phyloP scores from a whole-genome alignment of 768 basidiomycete genomes.

The Xerocomus potaroensis region DNA sequence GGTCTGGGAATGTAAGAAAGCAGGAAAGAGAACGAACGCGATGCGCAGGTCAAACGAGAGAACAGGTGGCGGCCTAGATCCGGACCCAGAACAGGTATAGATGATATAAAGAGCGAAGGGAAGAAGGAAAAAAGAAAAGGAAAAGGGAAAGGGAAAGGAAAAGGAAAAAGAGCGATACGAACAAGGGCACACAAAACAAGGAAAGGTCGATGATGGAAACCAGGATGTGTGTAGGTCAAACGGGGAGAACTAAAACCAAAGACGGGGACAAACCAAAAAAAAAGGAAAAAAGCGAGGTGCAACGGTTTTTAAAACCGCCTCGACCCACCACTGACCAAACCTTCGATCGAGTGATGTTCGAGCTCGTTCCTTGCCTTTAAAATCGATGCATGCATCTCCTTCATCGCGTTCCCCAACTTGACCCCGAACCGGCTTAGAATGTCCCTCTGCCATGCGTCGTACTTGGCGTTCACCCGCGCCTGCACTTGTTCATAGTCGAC shows the following conservation, averaged over 20 bases:
- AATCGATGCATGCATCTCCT: constrained; percentile 93
- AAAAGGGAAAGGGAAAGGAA: background rate
- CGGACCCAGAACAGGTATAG: constrained; percentile 17
- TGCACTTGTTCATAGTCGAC: constrained; percentile 99
- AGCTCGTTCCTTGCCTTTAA: constrained; percentile 92
- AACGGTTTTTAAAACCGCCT: constrained; percentile 43
- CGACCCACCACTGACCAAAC: constrained; percentile 56
- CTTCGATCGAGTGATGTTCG: constrained; percentile 95
- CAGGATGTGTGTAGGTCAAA: no score
- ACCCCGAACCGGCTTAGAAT: constrained; percentile 88
- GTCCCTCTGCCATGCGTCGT: constrained; percentile 97
- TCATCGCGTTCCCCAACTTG: constrained; percentile 93
- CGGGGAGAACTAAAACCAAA: no score
- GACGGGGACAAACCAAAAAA: background rate
- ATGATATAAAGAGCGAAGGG: no score
- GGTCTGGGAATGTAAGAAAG: no score
- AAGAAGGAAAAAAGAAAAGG: no score
- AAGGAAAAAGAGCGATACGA: background rate
- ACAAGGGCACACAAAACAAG: background rate
- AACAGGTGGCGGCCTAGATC: constrained; percentile 6
- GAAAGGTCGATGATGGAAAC: background rate
- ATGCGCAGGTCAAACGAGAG: no score
- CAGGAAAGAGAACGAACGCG: no score
- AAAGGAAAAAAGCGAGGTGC: background rate
- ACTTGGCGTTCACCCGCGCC: constrained; percentile 95